Evolutionary conservation across 139 green algal genomes (phyloP).

Genomic region (Picochlorum sp.): DNA sequence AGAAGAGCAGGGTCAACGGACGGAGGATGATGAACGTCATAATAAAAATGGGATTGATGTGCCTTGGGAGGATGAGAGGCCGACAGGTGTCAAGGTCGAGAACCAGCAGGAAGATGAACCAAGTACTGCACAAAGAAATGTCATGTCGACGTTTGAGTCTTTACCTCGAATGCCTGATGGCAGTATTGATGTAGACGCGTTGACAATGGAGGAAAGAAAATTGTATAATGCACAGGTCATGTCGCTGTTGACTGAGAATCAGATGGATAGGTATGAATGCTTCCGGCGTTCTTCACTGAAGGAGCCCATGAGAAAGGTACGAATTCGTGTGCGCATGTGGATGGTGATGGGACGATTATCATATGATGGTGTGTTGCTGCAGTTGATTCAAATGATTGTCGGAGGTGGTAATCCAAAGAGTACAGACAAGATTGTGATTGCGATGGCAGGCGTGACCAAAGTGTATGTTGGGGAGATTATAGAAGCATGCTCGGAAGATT

Average conservation of each 20-base stretch:
- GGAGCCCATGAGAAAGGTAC: conserved; percentile 37
- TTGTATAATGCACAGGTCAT: conserved; percentile 33
- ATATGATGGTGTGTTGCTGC: conserved; percentile 1
- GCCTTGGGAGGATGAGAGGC: conserved; percentile 1
- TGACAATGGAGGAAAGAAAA: conserved; percentile 21
- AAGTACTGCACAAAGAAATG: neutral
- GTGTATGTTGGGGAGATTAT: conserved; percentile 70
- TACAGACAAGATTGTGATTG: conserved; percentile 44
- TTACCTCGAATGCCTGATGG: conserved; percentile 20
- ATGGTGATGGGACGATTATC: neutral
- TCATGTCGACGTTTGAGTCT: neutral
- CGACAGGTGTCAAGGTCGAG: neutral
- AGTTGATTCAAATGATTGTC: conserved; percentile 37
- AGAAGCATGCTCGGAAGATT: conserved; percentile 55
- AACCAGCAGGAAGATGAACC: neutral
- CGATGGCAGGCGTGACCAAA: conserved; percentile 59
- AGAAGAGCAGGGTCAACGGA: too few relatives aligned
- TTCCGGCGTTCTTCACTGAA: conserved; percentile 54
- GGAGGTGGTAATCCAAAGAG: conserved; percentile 9
- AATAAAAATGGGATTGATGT: too few relatives aligned
- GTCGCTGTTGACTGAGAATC: conserved; percentile 50
- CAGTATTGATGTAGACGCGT: conserved; percentile 19
- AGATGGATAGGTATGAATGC: conserved; percentile 57
- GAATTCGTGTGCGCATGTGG: neutral
- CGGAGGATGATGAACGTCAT: too few relatives aligned